Evolutionary conservation across 352 stramenopile species (phyloP).

Genomic region (Peronospora destructor): DNA sequence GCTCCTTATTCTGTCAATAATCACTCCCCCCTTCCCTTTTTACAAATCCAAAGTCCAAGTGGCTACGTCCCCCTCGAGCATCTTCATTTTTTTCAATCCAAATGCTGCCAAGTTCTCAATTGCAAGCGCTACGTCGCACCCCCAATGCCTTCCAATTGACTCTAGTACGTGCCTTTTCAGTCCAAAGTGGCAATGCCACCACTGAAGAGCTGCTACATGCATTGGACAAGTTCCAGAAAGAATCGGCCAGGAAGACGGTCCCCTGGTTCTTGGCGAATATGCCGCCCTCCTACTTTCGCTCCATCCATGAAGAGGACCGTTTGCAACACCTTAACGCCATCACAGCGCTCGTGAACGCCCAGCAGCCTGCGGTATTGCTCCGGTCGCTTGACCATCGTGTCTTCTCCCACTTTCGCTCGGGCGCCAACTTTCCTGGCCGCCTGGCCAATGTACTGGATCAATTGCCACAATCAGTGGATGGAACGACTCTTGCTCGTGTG

Average conservation of each 20-base stretch:
- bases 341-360: constrained; percentile 61
- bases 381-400: constrained; percentile 62
- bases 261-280: constrained; percentile 88
- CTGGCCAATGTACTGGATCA: constrained; percentile 68
- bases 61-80: neutral
- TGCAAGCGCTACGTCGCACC: constrained; percentile 43
- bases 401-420: constrained; percentile 79
- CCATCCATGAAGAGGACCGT: constrained; percentile 74
- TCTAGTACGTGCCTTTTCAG: constrained; percentile 37
- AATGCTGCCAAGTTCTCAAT: constrained; percentile 60
- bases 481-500: constrained; percentile 64
- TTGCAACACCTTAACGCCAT: constrained; percentile 86
- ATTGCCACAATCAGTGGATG: constrained; percentile 56
- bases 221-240: constrained; percentile 67
- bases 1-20: no score
- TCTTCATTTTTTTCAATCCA: constrained; percentile 5
- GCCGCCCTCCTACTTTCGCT: constrained; percentile 85
- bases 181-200: constrained; percentile 14
- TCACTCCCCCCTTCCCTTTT: no score
- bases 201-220: constrained; percentile 44
- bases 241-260: constrained; percentile 59
- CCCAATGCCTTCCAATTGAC: constrained; percentile 22
- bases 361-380: constrained; percentile 75
- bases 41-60: no score
- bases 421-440: constrained; percentile 62